These are phyloP conservation scores for Poterioochromonas sp. DNA, from an alignment of 352 stramenopile species.

Conservation along the genomic window DNA sequence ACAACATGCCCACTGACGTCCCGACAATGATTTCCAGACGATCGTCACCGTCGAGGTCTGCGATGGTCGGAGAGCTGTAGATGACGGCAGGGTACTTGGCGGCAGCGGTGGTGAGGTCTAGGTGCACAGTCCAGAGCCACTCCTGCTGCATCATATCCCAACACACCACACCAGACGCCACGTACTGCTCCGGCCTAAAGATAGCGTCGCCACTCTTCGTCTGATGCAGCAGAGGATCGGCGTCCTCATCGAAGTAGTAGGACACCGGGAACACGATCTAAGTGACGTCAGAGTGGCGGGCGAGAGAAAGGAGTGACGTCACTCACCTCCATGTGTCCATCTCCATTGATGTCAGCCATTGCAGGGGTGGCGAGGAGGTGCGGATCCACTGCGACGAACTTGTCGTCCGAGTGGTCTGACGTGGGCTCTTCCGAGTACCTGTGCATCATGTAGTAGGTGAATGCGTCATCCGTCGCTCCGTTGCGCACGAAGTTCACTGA, in stretches of 20 bases:
- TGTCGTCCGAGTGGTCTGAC: not conserved
- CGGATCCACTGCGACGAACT: not conserved
- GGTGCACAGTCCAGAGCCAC: slow-evolving; percentile 2
- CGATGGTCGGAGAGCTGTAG: not conserved
- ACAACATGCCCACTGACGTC: not conserved
- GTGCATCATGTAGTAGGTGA: not conserved
- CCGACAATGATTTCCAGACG: not conserved
- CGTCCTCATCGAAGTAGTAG: slow-evolving; percentile 11
- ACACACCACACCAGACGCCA: not conserved
- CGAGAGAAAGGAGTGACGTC: not conserved
- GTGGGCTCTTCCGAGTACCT: not conserved
- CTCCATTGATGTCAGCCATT: slow-evolving; percentile 17
- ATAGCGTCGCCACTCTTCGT: not conserved
- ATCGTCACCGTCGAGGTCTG: slow-evolving; percentile 18
- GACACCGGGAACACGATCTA: slow-evolving; percentile 14
- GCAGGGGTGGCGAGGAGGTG: not conserved
- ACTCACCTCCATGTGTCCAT: slow-evolving; percentile 10
- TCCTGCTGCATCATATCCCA: not conserved
- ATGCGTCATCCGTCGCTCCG: not conserved
- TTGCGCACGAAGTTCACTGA: not conserved
- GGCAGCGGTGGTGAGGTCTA: slow-evolving; percentile 4
- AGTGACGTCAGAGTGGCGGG: not conserved
- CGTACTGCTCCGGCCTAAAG: too few species aligned
- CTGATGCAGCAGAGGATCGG: not conserved
- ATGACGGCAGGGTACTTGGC: not conserved